phyloP scores from a whole-genome alignment of 2,329 filamentous ascomycete genomes.

The Colletotrichum godetiae region DNA sequence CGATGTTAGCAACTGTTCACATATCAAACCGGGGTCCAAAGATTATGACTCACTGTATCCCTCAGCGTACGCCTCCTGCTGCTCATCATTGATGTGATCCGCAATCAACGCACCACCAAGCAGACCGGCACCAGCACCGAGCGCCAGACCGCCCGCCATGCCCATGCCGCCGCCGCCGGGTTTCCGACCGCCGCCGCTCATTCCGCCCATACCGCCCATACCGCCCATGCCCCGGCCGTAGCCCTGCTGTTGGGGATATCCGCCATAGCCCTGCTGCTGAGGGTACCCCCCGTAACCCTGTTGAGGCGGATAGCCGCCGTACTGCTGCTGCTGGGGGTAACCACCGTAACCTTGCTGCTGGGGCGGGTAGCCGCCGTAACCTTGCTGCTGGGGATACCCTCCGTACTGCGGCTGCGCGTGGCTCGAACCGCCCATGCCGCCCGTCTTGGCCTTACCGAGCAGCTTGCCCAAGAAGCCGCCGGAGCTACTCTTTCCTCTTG shows the following conservation, averaged over 20 bases:
- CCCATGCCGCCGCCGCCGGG: conserved; percentile 59
- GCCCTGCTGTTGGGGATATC: conserved; percentile 42
- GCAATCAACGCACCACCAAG: conserved; percentile 81
- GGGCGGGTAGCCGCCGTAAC: conserved; percentile 46
- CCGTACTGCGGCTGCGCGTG: conserved; percentile 47
- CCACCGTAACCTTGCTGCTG: conserved; percentile 39
- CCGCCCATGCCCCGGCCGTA: conserved; percentile 37
- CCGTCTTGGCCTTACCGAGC: conserved; percentile 59
- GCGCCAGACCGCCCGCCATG: conserved; percentile 77
- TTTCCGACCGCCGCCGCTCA: conserved; percentile 39
- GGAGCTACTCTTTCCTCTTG: conserved; percentile 52
- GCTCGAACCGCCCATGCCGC: conserved; percentile 44
- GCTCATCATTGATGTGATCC: conserved; percentile 71
- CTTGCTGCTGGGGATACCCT: conserved; percentile 42
- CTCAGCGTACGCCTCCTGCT: conserved; percentile 67
- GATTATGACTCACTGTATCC: conserved; percentile 50
- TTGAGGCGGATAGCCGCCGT: conserved; percentile 46
- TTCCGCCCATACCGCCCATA: conserved; percentile 58
- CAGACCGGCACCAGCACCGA: conserved; percentile 85
- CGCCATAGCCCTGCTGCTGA: conserved; percentile 46
- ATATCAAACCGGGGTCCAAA: background rate
- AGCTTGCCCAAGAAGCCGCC: conserved; percentile 64
- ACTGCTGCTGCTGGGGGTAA: conserved; percentile 40
- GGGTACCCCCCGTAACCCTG: conserved; percentile 52
- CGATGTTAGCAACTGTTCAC: conserved; percentile 33